Base-by-base conservation (phyloP, 1,284 basidiomycete species). In the Cryptococcus deneoformans region DNA sequence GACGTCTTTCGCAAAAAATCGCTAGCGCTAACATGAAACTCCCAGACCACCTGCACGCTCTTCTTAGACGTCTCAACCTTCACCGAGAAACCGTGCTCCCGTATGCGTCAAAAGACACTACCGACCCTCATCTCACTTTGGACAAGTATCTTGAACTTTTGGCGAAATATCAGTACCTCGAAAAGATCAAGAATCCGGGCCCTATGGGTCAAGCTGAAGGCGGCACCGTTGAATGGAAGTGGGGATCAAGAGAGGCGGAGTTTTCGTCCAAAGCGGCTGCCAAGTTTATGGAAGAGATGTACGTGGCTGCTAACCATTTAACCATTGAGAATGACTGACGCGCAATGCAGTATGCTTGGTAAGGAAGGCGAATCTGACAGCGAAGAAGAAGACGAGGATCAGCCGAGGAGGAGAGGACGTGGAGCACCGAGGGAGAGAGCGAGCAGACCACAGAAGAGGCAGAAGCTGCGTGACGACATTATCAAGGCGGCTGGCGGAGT, bases 231-330 rank as follows among this genome's bases (percentile, higher is more conserved):
- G 71, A 76, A 52, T 73, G 71, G 71, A 66, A 67, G 43, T 78
- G 76, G 77, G 77, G 77, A 14, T 61, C 65, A 48, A 63, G 75
- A 43, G 75, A 77, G 52, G 68, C 67, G 6, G 77, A 78, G 61
- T 75, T 77, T 44, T 67, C 67, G 10, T 75, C 77, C 52, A 59
- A 65, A 34, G 73, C 71, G 12, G 75, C 73, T 5, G 69, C 65
- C 2, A 58, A 60, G 36, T 77, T 76, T 55, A 74, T 77, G 35
- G 68, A 67, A 49, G 59, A 66, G 29, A 58, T 77, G 76, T 77
- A 57, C 63, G 74, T 67, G 9, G 34, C n/a, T 6, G 14, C 8
- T 12, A 36, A 11, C n/a, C 45, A 50, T 35, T 20, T 8, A 36
- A 29, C 42, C 38, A 20, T 37, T 10, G 42, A 6, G 12, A 6